These are phyloP conservation scores for Ceriops decandra DNA, from an alignment of 345 rosid species.

Conservation along the genomic window DNA sequence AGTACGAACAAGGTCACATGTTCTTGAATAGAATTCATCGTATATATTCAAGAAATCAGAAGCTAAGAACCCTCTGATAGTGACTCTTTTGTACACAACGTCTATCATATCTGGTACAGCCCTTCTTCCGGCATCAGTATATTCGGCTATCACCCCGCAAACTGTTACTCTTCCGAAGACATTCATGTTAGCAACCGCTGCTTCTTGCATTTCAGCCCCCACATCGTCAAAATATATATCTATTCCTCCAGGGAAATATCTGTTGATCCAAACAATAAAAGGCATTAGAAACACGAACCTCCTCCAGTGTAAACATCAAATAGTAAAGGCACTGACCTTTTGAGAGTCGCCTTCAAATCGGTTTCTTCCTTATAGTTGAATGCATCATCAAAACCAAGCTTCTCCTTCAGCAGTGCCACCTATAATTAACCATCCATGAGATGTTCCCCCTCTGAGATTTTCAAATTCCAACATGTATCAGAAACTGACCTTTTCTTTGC, in stretches of 20 bases:
- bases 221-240: constrained; percentile 66
- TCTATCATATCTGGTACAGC: constrained; percentile 45
- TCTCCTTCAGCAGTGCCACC: constrained; percentile 46
- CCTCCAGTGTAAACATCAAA: background rate
- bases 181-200: constrained; percentile 48
- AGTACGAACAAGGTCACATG: constrained; percentile 29
- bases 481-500: constrained; percentile 31
- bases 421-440: background rate
- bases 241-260: constrained; percentile 55
- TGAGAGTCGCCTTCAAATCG: constrained; percentile 37
- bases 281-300: background rate
- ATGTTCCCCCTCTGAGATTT: background rate
- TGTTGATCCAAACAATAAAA: constrained; percentile 5
- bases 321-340: constrained; percentile 19
- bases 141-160: constrained; percentile 53
- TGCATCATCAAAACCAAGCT: constrained; percentile 53
- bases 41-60: constrained; percentile 25
- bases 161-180: constrained; percentile 42
- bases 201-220: constrained; percentile 52
- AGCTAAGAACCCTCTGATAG: constrained; percentile 45
- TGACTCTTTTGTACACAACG: constrained; percentile 47
- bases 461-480: background rate
- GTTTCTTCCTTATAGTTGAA: constrained; percentile 52
- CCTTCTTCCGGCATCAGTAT: constrained; percentile 21
- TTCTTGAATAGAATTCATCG: constrained; percentile 40